These are phyloP conservation scores for Capsicum baccatum DNA, from an alignment of 257 asterid genomes.

Conservation along the genomic window DNA sequence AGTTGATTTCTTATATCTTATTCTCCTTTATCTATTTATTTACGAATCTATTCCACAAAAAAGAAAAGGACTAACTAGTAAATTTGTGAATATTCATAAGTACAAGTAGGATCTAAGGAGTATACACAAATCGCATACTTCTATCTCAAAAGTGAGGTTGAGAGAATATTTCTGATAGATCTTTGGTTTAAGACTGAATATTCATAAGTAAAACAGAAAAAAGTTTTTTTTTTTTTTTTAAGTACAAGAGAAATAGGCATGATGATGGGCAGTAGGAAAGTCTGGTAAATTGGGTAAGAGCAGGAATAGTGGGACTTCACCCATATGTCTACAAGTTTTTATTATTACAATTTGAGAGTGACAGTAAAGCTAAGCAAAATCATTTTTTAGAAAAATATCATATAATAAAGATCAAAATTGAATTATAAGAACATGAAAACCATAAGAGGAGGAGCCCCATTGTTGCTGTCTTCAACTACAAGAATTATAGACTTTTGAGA, in stretches of 20 bases:
- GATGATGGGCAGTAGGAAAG: background rate
- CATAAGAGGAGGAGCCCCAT: conserved; percentile 32
- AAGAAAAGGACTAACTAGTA: background rate
- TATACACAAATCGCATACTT: too few species aligned
- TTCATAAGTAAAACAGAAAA: too few species aligned
- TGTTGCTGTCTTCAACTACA: conserved; percentile 43
- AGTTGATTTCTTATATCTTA: background rate
- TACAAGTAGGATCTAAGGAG: too few species aligned
- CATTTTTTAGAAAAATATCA: background rate
- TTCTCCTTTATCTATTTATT: background rate
- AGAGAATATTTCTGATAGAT: too few species aligned
- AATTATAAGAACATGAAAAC: background rate
- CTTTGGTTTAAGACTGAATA: too few species aligned
- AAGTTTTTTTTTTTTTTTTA: too few species aligned
- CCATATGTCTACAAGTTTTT: conserved; percentile 26
- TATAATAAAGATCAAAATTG: background rate
- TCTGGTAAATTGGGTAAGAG: conserved; percentile 22
- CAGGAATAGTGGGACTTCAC: conserved; percentile 23
- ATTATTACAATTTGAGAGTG: conserved; percentile 47
- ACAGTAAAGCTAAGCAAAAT: conserved; percentile 60
- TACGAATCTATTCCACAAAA: background rate
- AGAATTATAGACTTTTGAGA: conserved; percentile 36
- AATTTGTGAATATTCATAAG: too few species aligned
- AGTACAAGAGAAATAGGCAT: background rate
- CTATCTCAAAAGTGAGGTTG: too few species aligned